These are phyloP conservation scores for Myxozyma vanderwaltii DNA, from an alignment of 805 yeast genomes.

Conservation along the genomic window DNA sequence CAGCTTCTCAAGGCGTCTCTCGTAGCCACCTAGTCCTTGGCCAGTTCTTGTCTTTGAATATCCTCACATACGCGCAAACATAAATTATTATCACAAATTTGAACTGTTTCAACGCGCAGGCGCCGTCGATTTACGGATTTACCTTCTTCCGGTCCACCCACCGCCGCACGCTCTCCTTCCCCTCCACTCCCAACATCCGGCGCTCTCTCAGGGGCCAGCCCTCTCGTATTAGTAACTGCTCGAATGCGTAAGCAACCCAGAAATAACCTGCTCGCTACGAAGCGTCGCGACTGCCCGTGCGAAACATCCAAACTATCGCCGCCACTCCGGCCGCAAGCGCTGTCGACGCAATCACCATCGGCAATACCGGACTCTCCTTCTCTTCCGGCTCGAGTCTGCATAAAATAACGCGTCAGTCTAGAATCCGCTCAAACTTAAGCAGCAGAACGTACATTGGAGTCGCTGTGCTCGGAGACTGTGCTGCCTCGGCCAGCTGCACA, in stretches of 20 bases:
- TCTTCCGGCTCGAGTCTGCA: constrained; percentile 52
- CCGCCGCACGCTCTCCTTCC: background rate
- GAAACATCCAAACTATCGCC: constrained; percentile 66
- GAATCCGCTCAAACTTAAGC: background rate
- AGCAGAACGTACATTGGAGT: constrained; percentile 47
- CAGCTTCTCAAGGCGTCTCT: no score
- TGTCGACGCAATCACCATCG: constrained; percentile 63
- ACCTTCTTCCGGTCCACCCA: constrained; percentile 2
- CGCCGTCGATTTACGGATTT: background rate
- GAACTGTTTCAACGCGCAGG: background rate
- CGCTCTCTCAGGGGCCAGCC: no score
- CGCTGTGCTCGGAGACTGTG: constrained; percentile 71
- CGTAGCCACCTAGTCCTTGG: no score
- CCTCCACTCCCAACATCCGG: background rate
- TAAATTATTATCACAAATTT: background rate
- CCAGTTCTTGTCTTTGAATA: no score
- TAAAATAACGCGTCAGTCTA: background rate
- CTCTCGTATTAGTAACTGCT: no score
- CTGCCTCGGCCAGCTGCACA: constrained; percentile 84
- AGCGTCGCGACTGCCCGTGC: constrained; percentile 36
- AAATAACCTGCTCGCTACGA: background rate
- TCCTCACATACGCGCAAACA: no score
- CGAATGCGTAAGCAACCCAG: no score
- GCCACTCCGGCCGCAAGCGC: constrained; percentile 68
- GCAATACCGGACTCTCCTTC: constrained; percentile 53